These are phyloP conservation scores for Millerozyma acaciae DNA, from an alignment of 805 yeast species.

Conservation along the genomic window DNA sequence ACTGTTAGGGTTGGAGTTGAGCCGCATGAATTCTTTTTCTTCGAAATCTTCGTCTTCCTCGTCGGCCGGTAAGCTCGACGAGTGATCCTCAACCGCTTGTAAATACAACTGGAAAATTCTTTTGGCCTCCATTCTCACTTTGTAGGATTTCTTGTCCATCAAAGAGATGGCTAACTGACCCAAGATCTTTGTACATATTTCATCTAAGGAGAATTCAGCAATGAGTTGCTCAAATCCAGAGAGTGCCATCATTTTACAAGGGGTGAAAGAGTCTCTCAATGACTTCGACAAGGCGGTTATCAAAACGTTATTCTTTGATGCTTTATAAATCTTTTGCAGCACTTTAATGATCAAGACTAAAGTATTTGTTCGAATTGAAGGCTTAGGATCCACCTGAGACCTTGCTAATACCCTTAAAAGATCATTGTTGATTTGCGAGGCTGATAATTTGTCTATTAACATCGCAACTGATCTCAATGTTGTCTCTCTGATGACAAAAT, in stretches of 20 bases:
- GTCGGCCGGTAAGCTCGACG: conserved; percentile 27
- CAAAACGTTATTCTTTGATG: conserved; percentile 65
- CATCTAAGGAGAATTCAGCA: conserved; percentile 65
- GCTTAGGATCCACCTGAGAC: conserved; percentile 70
- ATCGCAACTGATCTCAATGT: conserved; percentile 66
- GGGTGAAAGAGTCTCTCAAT: conserved; percentile 71
- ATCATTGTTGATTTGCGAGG: conserved; percentile 83
- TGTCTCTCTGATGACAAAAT: conserved; percentile 72
- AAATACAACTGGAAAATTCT: conserved; percentile 58
- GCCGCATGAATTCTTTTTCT: conserved; percentile 33
- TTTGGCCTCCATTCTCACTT: conserved; percentile 72
- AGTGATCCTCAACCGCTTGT: conserved; percentile 35
- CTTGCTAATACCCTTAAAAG: conserved; percentile 75
- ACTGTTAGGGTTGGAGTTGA: not conserved
- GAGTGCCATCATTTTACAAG: conserved; percentile 72
- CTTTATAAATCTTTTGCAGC: conserved; percentile 51
- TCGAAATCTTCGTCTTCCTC: conserved; percentile 38
- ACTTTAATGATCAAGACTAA: conserved; percentile 65
- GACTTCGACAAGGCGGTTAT: conserved; percentile 86
- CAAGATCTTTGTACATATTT: conserved; percentile 73
- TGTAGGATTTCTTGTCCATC: conserved; percentile 61
- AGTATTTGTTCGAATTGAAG: conserved; percentile 76
- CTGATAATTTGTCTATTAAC: conserved; percentile 62
- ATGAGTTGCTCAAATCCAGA: conserved; percentile 64
- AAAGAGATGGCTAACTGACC: conserved; percentile 84